Percentiles rank a stretch among this genome's conserved stretches.
Conservation (phyloP, 345 rosid genomes). For the Euclidium syriacum region DNA sequence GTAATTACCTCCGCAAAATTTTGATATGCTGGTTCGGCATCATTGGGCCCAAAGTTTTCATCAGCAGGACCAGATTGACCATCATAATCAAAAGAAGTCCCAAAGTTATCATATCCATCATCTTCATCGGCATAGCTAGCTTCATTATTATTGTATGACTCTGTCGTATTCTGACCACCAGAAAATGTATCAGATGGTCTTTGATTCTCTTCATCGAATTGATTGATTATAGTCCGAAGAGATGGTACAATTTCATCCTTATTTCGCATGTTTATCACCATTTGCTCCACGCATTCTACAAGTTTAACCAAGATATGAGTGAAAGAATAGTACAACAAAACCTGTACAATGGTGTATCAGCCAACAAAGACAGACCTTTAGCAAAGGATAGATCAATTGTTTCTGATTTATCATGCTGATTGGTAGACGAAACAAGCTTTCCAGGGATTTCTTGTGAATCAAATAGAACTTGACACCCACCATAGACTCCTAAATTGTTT, state of each 20-base stretch:
- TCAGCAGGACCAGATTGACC: conserved; percentile 42
- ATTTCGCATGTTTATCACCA: conserved; percentile 54
- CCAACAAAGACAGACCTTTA: conserved; percentile 50
- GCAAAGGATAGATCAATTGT: conserved; percentile 68
- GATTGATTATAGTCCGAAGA: conserved; percentile 47
- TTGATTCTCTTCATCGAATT: conserved; percentile 68
- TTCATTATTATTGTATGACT: conserved; percentile 37
- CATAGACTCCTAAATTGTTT: conserved; percentile 88
- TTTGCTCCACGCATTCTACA: conserved; percentile 64
- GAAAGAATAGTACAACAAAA: not conserved
- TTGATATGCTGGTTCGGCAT: conserved; percentile 43
- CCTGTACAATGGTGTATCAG: conserved; percentile 5
- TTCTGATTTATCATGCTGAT: conserved; percentile 46
- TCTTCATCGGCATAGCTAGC: conserved; percentile 42
- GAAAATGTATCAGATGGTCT: conserved; percentile 51
- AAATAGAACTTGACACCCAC: conserved; percentile 83
- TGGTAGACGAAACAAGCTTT: conserved; percentile 44
- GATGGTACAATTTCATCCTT: conserved; percentile 82
- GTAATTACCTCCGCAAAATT: conserved; percentile 54
- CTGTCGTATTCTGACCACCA: conserved; percentile 37
- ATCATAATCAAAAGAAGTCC: conserved; percentile 44
- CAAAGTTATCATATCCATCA: conserved; percentile 49
- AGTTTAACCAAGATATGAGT: conserved; percentile 14
- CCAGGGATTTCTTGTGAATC: conserved; percentile 90
- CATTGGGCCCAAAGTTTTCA: conserved; percentile 37